phyloP scores from a whole-genome alignment of 1,284 basidiomycete genomes.

The Ustilago bromivora region DNA sequence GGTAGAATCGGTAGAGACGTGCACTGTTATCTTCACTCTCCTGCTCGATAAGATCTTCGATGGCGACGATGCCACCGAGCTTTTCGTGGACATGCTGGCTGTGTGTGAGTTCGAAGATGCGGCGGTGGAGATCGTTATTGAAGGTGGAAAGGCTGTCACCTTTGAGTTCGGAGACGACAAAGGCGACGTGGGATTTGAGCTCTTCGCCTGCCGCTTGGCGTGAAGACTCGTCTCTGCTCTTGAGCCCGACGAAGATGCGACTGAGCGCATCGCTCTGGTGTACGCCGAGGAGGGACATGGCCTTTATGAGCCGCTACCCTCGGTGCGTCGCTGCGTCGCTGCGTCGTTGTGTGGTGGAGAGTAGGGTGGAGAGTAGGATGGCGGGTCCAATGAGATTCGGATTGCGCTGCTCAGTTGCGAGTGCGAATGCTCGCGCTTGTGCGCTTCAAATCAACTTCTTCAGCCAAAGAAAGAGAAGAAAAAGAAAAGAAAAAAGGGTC shows the following conservation, averaged over 20 bases:
- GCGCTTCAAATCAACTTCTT: too few species aligned
- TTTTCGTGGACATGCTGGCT: constrained; percentile 80
- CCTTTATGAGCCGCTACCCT: too few species aligned
- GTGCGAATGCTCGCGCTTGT: too few species aligned
- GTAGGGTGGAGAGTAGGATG: not conserved
- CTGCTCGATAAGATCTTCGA: constrained; percentile 71
- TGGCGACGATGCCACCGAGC: constrained; percentile 83
- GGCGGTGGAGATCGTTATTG: constrained; percentile 75
- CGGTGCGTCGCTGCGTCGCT: not conserved
- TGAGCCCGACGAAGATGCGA: constrained; percentile 63
- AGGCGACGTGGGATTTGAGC: constrained; percentile 60
- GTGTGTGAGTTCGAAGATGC: constrained; percentile 84
- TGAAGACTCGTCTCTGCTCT: constrained; percentile 56
- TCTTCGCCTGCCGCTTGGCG: constrained; percentile 61
- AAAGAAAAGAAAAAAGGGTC: not conserved
- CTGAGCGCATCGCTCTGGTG: constrained; percentile 62
- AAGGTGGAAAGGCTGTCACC: constrained; percentile 63
- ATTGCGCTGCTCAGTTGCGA: too few species aligned
- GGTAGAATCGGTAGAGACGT: constrained; percentile 88
- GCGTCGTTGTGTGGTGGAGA: not conserved
- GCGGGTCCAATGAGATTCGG: not conserved
- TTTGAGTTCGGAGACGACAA: constrained; percentile 62
- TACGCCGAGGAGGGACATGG: constrained; percentile 40
- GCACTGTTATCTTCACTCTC: constrained; percentile 71
- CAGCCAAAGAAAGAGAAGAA: not conserved